phyloP scores from a whole-genome alignment of 768 basidiomycete genomes.

The Leccinellum albellum region DNA sequence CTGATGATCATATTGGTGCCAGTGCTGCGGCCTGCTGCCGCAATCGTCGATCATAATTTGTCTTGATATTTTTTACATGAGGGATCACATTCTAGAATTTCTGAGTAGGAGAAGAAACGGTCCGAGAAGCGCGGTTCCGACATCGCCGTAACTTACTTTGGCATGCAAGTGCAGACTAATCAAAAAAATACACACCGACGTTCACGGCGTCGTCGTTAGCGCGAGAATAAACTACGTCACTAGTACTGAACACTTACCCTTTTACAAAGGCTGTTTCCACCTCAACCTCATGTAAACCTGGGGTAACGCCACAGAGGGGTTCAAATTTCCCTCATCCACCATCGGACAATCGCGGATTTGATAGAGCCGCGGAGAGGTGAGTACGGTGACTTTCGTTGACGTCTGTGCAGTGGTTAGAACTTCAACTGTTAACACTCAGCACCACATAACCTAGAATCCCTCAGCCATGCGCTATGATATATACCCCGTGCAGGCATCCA shows the following conservation, averaged over 20 bases:
- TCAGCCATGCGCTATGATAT: not conserved
- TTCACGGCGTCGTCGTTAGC: not conserved
- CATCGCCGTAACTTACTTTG: not conserved
- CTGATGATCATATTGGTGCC: slow-evolving; percentile 61
- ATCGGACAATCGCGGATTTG: slow-evolving; percentile 84
- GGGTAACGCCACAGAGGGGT: slow-evolving; percentile 71
- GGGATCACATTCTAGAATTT: slow-evolving; percentile 31
- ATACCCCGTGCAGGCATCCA: not conserved
- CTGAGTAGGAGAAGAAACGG: too few species aligned
- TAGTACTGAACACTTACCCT: slow-evolving; percentile 56
- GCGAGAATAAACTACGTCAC: not conserved
- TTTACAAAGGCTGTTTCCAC: slow-evolving; percentile 90
- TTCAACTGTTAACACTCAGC: not conserved
- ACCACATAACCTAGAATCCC: not conserved
- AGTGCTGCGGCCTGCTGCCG: too few species aligned
- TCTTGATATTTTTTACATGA: slow-evolving; percentile 60
- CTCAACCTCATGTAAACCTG: slow-evolving; percentile 80
- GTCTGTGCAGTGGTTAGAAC: slow-evolving; percentile 29
- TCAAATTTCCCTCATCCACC: slow-evolving; percentile 60
- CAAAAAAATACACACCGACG: slow-evolving; percentile 36
- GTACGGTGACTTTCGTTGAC: slow-evolving; percentile 77
- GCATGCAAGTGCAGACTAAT: slow-evolving; percentile 79
- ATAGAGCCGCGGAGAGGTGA: slow-evolving; percentile 88
- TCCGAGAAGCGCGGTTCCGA: not conserved
- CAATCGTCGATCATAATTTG: slow-evolving; percentile 69